These are phyloP conservation scores for Hirsutella minnesotensis DNA, from an alignment of 2,329 filamentous ascomycete genomes.

Conservation along the genomic window DNA sequence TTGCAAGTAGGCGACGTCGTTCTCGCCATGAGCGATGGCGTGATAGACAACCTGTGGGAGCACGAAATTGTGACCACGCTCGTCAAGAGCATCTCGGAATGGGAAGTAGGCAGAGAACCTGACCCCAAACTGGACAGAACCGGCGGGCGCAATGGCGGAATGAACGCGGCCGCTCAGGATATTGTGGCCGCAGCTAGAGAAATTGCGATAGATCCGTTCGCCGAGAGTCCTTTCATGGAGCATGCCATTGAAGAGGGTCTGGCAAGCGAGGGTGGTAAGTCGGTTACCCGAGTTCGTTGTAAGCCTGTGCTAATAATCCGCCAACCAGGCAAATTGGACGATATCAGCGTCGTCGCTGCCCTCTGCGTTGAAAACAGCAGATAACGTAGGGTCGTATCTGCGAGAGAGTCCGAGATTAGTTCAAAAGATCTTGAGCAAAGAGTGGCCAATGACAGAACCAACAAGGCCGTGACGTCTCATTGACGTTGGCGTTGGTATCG, in stretches of 20 bases:
- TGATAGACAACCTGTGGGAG: constrained; percentile 94
- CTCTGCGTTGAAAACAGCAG: constrained; percentile 48
- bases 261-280: constrained; percentile 80
- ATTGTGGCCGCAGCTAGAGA: constrained; percentile 71
- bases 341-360: constrained; percentile 89
- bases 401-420: no score
- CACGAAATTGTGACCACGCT: constrained; percentile 81
- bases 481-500: no score
- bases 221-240: constrained; percentile 97
- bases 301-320: constrained; percentile 4
- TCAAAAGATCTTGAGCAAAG: no score
- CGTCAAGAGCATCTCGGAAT: constrained; percentile 58
- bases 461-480: no score
- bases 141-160: constrained; percentile 55
- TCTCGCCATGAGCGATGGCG: constrained; percentile 84
- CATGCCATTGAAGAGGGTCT: constrained; percentile 89
- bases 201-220: constrained; percentile 85
- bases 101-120: constrained; percentile 51
- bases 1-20: constrained; percentile 81
- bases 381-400: constrained; percentile 3
- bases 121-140: constrained; percentile 25
- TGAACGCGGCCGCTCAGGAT: constrained; percentile 72
- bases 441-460: no score
- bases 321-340: constrained; percentile 69
- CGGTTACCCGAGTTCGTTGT: not conserved